Base-by-base conservation (phyloP, 1,284 basidiomycete species). In the Trichosporon sp. region DNA sequence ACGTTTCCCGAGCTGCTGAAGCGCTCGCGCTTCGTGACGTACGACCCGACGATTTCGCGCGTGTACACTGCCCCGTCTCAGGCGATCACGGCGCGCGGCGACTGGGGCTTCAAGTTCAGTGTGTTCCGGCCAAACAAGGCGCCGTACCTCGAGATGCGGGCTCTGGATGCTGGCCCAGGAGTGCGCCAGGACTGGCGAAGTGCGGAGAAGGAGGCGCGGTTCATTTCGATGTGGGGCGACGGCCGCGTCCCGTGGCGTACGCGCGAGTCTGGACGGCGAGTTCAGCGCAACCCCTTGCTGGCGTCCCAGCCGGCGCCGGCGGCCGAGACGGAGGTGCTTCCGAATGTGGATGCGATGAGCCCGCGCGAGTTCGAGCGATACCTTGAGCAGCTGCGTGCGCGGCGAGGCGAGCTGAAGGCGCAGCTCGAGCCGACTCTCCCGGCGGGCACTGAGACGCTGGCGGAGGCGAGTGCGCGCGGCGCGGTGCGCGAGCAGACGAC, bases 21-120 rank as follows among this genome's bases (percentile, higher is more conserved):
- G 49, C 71, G 73, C 33, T 73, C 76, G 32, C 69, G 73, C 44
- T 79, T 81, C 66, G 71, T 73, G 9, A 67, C 75, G 14, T 75
- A 78, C 67, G 79, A 81, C 69, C 77, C 78, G 6, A 60, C 74
- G 33, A 78, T 81, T 65, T 72, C 76, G 19, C 74, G 79, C 27
- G 71, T 81, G 61, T 81, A 81, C 72, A 54, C 49, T 5, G 74
- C 75, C 31, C 72, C 77, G 8, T 54, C 71, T 2, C 72, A 73
- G 14, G 52, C 67, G 3, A 54, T 60, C 9, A 29, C 25, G 11
- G 60, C 67, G 34, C 68, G 72, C 52, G 72, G 71, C 37, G 79
- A 81, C 65, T 81, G 69, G 68, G 79, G 79, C 31, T 69, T 81
- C 61, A 81, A 81, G 66, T 75, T 70, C 64, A 64, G 74, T 27